Conservation (phyloP, 1,284 basidiomycete species). For the Paramarasmius palmivorus region DNA sequence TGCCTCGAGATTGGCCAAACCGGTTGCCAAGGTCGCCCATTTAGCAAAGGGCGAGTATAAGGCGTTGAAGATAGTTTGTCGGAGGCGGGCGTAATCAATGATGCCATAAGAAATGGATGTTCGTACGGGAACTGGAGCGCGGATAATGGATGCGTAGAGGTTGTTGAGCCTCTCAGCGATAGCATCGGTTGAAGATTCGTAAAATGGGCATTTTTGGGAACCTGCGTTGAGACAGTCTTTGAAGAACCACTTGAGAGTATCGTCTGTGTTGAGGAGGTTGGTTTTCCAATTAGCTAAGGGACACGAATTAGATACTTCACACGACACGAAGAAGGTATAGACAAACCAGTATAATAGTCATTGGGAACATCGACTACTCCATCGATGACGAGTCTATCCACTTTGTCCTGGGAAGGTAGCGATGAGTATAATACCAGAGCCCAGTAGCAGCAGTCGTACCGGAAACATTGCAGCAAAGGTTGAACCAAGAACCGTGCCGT, state of each 20-base stretch:
- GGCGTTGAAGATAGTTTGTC: conserved; percentile 8
- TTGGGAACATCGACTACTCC: conserved; percentile 29
- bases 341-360: conserved; percentile 31
- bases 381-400: conserved; percentile 39
- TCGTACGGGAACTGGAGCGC: conserved; percentile 15
- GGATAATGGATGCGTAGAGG: conserved; percentile 14
- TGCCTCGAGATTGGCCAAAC: conserved; percentile 13
- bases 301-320: conserved; percentile 8
- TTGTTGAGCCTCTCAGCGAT: conserved; percentile 24
- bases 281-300: conserved; percentile 24
- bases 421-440: not conserved
- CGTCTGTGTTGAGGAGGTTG: conserved; percentile 26
- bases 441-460: conserved; percentile 21
- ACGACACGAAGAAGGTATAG: not conserved
- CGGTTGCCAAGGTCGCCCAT: conserved; percentile 16
- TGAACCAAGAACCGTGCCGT: conserved; percentile 46
- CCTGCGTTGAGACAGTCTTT: conserved; percentile 24
- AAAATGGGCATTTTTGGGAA: conserved; percentile 25
- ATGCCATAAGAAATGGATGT: conserved; percentile 13
- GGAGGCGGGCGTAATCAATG: conserved; percentile 17
- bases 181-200: conserved; percentile 21
- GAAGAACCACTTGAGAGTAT: conserved; percentile 26
- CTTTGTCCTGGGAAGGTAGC: conserved; percentile 31
- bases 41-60: conserved; percentile 17
- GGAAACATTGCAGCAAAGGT: conserved; percentile 51